These are phyloP conservation scores for Miamiensis avidus DNA, from an alignment of 169 alveolate genomes.

Conservation along the genomic window DNA sequence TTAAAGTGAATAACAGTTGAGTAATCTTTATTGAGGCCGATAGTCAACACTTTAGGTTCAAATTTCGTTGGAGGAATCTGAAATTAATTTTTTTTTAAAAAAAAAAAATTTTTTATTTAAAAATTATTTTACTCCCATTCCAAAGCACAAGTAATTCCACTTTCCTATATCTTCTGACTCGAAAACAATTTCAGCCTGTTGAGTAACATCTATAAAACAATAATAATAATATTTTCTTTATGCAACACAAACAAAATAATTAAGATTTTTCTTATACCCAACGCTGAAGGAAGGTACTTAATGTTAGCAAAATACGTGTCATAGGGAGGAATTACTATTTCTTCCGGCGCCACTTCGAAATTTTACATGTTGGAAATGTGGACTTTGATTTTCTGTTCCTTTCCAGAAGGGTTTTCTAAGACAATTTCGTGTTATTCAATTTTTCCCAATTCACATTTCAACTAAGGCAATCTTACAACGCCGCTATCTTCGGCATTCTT, in stretches of 20 bases:
- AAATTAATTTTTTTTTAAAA: too few relatives aligned
- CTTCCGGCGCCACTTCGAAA: slow-evolving; percentile 79
- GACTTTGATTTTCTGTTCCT: slow-evolving; percentile 65
- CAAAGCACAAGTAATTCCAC: slow-evolving; percentile 33
- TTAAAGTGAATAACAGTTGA: slow-evolving; percentile 52
- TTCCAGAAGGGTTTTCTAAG: slow-evolving; percentile 82
- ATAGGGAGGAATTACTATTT: slow-evolving; percentile 65
- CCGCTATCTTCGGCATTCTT: slow-evolving; percentile 76
- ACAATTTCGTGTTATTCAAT: slow-evolving; percentile 66
- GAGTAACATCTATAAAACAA: background rate
- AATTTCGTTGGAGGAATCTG: slow-evolving; percentile 73
- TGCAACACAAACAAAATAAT: too few relatives aligned
- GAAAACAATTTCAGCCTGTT: slow-evolving; percentile 34
- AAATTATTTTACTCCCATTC: slow-evolving; percentile 23
- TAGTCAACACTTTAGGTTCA: slow-evolving; percentile 54
- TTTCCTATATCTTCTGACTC: slow-evolving; percentile 40
- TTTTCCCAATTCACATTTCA: slow-evolving; percentile 84
- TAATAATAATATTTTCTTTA: too few relatives aligned
- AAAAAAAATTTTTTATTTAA: too few relatives aligned
- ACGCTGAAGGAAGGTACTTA: slow-evolving; percentile 70
- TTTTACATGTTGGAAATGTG: slow-evolving; percentile 73
- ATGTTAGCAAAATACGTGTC: slow-evolving; percentile 61
- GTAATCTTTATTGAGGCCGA: slow-evolving; percentile 45
- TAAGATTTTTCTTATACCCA: slow-evolving; percentile 62
- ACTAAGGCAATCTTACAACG: slow-evolving; percentile 57